phyloP scores from a whole-genome alignment of 1,284 basidiomycete genomes.

The Moniliella sp. region DNA sequence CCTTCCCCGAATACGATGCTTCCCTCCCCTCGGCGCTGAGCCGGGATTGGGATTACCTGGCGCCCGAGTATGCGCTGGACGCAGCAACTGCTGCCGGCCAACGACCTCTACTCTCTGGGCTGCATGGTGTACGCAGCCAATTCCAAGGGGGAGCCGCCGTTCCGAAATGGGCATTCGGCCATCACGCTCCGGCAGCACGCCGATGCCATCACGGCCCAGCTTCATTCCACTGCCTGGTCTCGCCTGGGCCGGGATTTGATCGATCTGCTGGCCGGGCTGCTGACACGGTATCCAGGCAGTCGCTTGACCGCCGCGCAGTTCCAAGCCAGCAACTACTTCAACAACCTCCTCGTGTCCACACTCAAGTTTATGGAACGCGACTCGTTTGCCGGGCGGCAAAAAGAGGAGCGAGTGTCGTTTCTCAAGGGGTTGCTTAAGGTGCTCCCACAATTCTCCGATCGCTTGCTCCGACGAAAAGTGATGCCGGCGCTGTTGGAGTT shows the following conservation, averaged over 20 bases:
- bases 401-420: constrained; percentile 87
- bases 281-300: constrained; percentile 50
- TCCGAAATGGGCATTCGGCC: constrained; percentile 64
- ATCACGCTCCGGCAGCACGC: constrained; percentile 57
- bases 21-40: constrained; percentile 60
- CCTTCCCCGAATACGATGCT: constrained; percentile 68
- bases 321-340: constrained; percentile 70
- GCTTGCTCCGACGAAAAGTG: constrained; percentile 66
- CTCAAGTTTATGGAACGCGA: constrained; percentile 87
- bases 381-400: constrained; percentile 73
- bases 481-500: constrained; percentile 56
- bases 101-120: constrained; percentile 84
- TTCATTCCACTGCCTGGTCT: constrained; percentile 12
- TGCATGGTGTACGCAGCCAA: constrained; percentile 59
- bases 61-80: constrained; percentile 82
- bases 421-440: constrained; percentile 60
- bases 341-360: constrained; percentile 77
- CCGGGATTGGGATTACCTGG: constrained; percentile 77
- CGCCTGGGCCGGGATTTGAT: constrained; percentile 18
- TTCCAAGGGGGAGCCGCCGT: constrained; percentile 65
- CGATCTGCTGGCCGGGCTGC: constrained; percentile 11
- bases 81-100: constrained; percentile 60
- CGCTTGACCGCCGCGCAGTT: constrained; percentile 58
- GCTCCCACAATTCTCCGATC: constrained; percentile 64
- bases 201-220: constrained; percentile 35